These are phyloP conservation scores for Petrea volubilis DNA, from an alignment of 257 asterid species.

Conservation along the genomic window DNA sequence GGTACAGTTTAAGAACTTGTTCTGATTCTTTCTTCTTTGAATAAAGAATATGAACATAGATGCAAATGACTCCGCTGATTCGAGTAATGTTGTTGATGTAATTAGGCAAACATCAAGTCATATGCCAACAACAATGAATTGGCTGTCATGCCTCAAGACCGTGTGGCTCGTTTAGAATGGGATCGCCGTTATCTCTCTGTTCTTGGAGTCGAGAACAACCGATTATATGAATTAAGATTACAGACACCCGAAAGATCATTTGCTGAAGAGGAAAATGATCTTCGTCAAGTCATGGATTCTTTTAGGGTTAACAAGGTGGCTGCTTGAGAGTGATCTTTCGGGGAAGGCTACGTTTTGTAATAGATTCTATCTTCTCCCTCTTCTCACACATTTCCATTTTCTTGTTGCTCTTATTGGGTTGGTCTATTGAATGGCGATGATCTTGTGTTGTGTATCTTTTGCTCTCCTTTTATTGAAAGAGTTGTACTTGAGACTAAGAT, in stretches of 20 bases:
- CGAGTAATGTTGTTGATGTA: not conserved
- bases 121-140: slow-evolving; percentile 92
- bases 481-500: not conserved
- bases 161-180: slow-evolving; percentile 86
- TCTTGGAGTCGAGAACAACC: slow-evolving; percentile 94
- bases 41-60: too few species aligned
- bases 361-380: not conserved
- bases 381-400: not conserved
- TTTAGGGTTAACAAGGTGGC: slow-evolving; percentile 68
- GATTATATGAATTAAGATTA: slow-evolving; percentile 65
- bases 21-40: not conserved
- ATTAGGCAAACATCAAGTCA: slow-evolving; percentile 84
- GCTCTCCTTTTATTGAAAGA: not conserved
- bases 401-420: not conserved
- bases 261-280: slow-evolving; percentile 65
- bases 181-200: slow-evolving; percentile 84
- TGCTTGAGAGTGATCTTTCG: slow-evolving; percentile 36
- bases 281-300: slow-evolving; percentile 78
- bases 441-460: not conserved
- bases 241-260: slow-evolving; percentile 86
- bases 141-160: slow-evolving; percentile 90
- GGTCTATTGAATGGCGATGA: not conserved
- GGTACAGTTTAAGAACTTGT: not conserved
- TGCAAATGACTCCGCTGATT: not conserved
- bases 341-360: not conserved